Evolutionary conservation across 495 filamentous ascomycete genomes (phyloP).

Genomic region (Xylaria sp.): DNA sequence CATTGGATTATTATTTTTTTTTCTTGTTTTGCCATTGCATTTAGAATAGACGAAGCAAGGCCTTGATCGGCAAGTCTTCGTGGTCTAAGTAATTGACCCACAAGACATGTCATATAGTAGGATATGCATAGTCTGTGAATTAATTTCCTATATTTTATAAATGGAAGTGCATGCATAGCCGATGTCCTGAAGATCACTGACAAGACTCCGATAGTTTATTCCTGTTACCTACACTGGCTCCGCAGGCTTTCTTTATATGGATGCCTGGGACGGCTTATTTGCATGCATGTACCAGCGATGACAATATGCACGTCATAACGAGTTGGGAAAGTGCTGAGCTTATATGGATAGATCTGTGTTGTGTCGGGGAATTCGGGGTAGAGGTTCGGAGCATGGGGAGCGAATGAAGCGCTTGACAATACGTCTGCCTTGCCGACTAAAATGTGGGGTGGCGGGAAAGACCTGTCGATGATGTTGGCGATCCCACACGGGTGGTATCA

Average conservation of each 20-base stretch:
- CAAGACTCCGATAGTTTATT: background rate
- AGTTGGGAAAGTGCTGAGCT: background rate
- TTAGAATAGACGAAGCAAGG: background rate
- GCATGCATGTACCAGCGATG: background rate
- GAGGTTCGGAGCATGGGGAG: background rate
- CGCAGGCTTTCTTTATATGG: constrained; percentile 9
- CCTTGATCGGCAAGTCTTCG: background rate
- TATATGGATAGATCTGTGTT: background rate
- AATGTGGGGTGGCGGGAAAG: background rate
- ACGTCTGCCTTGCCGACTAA: constrained; percentile 12
- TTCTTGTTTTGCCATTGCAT: background rate
- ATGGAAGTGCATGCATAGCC: background rate
- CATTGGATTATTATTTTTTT: background rate
- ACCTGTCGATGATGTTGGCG: constrained; percentile 10
- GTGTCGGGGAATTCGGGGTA: background rate
- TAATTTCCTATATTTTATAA: background rate
- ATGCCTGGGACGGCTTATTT: constrained; percentile 15
- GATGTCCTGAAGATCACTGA: background rate
- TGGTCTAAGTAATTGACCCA: background rate
- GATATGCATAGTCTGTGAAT: background rate
- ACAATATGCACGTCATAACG: constrained; percentile 6
- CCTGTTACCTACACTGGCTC: background rate
- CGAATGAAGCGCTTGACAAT: constrained; percentile 17
- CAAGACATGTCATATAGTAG: background rate
- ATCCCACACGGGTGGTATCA: constrained; percentile 3